Evolutionary conservation across 1,284 basidiomycete species (phyloP), one percentile per base, ranked within the genome.

Genomic region (Microbotryum lychnidis-dioicae): DNA sequence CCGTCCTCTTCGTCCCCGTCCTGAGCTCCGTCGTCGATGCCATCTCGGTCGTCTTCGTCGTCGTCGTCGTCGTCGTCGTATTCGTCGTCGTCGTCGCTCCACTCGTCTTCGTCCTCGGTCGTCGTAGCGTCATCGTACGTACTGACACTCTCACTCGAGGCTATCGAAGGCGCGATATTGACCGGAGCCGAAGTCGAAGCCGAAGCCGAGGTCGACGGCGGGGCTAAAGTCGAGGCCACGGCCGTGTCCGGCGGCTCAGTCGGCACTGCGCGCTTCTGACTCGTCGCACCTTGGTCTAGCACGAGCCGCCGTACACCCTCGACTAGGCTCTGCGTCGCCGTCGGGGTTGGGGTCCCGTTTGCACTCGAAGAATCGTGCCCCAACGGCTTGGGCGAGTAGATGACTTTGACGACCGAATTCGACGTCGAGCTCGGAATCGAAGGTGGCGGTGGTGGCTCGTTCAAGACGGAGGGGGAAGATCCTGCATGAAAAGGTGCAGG

Each of bases 41-140:
- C 31, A 2, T 49, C 29, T 8, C 25, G 33, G 0, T 50, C 57
- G 12, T 53, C 52, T 9, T 25, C 29, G 20, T 5, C 31, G 1
- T 49, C 29, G 6, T 37, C 47, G 0, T 47, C 57, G n/a, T 52
- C 51, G 45, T 71, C 10, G 69, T 44, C 58, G 6, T 54, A 42
- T 10, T 44, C 58, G 18, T n/a, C 50, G 12, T 31, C 52, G 20
- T 16, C 52, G 44, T 53, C 53, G 20, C 14, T 45, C 5, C 53
- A 54, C 14, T 46, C 49, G 4, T 56, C 59, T 23, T 46, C 54
- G 6, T 57, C 64, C 7, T 27, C 51, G 21, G 51, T 33, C 21
- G 25, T 33, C 27, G 48, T 50, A 7, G 23, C 48, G 20, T 20
- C 27, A 20, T 42, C 37, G 37, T 42, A 42, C 37, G 37, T 42